These are phyloP conservation scores for Epichloe sylvatica DNA, from an alignment of 2,329 filamentous ascomycete genomes.

Conservation along the genomic window DNA sequence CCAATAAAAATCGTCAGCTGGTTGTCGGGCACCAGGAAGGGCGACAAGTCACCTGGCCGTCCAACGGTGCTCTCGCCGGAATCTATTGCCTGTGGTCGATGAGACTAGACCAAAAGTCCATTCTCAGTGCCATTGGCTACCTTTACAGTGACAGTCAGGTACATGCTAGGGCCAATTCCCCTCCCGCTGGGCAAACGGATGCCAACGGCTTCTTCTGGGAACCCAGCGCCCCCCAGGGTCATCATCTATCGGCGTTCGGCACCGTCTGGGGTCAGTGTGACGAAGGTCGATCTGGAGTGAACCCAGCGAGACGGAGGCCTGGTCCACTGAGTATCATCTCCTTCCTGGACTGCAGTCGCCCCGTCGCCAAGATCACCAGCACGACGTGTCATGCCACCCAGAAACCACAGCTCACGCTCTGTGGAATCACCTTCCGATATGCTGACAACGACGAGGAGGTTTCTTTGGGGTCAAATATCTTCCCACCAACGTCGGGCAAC, in stretches of 20 bases:
- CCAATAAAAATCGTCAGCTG: constrained; percentile 17
- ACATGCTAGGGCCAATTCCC: neutral
- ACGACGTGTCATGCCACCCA: neutral
- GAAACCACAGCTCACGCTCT: neutral
- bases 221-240: neutral
- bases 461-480: neutral
- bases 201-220: neutral
- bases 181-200: neutral
- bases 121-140: neutral
- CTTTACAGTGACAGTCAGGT: neutral
- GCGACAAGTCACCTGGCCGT: neutral
- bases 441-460: neutral
- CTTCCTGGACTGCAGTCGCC: neutral
- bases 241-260: neutral
- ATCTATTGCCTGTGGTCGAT: neutral
- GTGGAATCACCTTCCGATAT: neutral
- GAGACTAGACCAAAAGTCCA: neutral
- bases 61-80: neutral
- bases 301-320: neutral
- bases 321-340: neutral
- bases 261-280: neutral
- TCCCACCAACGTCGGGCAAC: neutral
- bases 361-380: neutral
- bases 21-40: neutral
- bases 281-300: neutral